phyloP scores from a whole-genome alignment of 2,329 filamentous ascomycete genomes.

The Nothophoma quercina region DNA sequence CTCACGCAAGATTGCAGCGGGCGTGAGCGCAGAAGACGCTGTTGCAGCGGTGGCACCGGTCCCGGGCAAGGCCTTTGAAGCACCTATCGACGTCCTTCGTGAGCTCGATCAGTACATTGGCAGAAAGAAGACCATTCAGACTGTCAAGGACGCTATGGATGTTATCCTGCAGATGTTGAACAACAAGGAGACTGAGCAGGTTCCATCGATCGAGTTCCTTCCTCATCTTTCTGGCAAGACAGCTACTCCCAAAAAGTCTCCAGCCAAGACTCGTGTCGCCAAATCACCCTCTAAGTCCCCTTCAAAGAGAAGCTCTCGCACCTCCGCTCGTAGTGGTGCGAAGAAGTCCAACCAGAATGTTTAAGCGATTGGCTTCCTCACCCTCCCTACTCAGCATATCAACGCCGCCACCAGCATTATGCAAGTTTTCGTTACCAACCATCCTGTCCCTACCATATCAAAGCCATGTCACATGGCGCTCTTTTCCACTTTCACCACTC shows the following conservation, averaged over 20 bases:
- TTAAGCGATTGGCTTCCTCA: background rate
- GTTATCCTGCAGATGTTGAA: slow-evolving; percentile 42
- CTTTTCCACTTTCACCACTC: background rate
- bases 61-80: slow-evolving; percentile 38
- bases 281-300: slow-evolving; percentile 25
- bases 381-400: background rate
- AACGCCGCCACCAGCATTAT: background rate
- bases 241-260: slow-evolving; percentile 20
- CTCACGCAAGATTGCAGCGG: slow-evolving; percentile 31
- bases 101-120: slow-evolving; percentile 38
- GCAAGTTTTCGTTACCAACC: background rate
- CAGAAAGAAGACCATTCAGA: slow-evolving; percentile 24
- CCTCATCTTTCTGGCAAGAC: slow-evolving; percentile 33
- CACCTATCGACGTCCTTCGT: slow-evolving; percentile 44
- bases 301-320: slow-evolving; percentile 13
- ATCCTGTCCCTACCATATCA: background rate
- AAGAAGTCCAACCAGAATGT: slow-evolving; percentile 32
- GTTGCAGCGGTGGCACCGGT: slow-evolving; percentile 20
- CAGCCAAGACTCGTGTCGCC: slow-evolving; percentile 15
- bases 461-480: background rate
- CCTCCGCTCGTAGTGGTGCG: slow-evolving; percentile 34
- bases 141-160: slow-evolving; percentile 32
- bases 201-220: slow-evolving; percentile 44
- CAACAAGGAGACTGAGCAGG: slow-evolving; percentile 31
- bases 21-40: slow-evolving; percentile 17